A percentile compares a stretch with the other conserved stretches of the same genome.
These are phyloP conservation scores for Verticillium nonalfalfae DNA, from an alignment of 2,329 filamentous ascomycete genomes.

Conservation along the genomic window DNA sequence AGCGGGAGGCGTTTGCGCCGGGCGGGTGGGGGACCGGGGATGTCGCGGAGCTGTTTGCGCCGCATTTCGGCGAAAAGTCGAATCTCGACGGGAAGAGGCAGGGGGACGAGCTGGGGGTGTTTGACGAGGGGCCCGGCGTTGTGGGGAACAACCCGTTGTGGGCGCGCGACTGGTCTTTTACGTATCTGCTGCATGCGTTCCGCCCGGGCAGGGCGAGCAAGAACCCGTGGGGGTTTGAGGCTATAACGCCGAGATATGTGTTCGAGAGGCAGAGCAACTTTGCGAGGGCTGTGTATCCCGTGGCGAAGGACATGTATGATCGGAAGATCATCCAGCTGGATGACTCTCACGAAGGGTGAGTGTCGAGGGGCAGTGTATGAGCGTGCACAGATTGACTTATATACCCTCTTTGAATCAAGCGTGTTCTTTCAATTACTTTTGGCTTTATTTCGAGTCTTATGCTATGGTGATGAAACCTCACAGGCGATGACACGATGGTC, in stretches of 20 bases:
- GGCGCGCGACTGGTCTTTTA: slow-evolving; percentile 12
- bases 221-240: not conserved
- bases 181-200: slow-evolving; percentile 15
- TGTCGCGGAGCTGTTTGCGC: slow-evolving; percentile 8
- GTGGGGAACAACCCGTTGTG: slow-evolving; percentile 2
- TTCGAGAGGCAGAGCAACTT: slow-evolving; percentile 17
- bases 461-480: too few relatives aligned
- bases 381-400: too few relatives aligned
- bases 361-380: too few relatives aligned
- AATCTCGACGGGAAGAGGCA: not conserved
- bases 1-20: slow-evolving; percentile 15
- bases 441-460: too few relatives aligned
- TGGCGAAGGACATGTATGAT: slow-evolving; percentile 12
- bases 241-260: slow-evolving; percentile 14
- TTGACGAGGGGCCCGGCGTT: not conserved
- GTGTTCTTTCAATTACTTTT: too few relatives aligned
- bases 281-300: slow-evolving; percentile 14
- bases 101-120: not conserved
- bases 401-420: not conserved
- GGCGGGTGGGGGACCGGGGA: slow-evolving; percentile 11
- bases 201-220: slow-evolving; percentile 3
- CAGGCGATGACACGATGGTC: too few relatives aligned
- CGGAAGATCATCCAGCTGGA: slow-evolving; percentile 8
- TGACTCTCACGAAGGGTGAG: slow-evolving; percentile 2
- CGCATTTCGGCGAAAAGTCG: slow-evolving; percentile 8